phyloP scores from a whole-genome alignment of 208 protist genomes.

The Tritrichomonas foetus region DNA sequence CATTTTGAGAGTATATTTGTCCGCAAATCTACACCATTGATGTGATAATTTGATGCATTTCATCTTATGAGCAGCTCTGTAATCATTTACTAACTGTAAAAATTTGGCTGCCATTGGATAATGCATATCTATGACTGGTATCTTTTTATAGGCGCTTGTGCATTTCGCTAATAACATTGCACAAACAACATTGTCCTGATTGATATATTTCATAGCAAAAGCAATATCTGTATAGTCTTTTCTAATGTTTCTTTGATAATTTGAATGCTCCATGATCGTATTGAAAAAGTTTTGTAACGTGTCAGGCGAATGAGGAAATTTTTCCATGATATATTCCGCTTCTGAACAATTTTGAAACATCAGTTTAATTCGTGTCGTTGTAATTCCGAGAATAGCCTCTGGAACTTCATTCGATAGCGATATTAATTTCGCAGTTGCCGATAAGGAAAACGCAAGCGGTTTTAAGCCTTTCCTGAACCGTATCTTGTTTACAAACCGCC shows the following conservation, averaged over 20 bases:
- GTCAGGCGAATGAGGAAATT: not conserved
- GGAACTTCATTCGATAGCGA: not conserved
- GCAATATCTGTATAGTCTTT: not conserved
- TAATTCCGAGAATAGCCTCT: not conserved
- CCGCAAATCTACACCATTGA: not conserved
- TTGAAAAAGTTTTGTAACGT: not conserved
- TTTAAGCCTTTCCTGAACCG: not conserved
- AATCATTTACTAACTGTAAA: not conserved
- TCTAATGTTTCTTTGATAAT: not conserved
- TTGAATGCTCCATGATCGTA: not conserved
- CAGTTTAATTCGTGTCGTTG: not conserved
- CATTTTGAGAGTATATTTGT: not conserved
- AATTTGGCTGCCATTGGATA: not conserved
- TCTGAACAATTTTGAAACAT: not conserved
- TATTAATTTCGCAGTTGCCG: not conserved
- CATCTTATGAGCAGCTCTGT: not conserved
- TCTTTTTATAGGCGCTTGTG: not conserved
- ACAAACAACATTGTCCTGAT: not conserved
- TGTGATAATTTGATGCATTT: not conserved
- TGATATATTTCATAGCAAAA: not conserved
- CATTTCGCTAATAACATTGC: not conserved
- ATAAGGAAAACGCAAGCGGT: not conserved
- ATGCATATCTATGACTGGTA: not conserved
- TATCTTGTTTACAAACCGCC: not conserved
- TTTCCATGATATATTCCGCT: not conserved